These are phyloP conservation scores for Capronia americana DNA, from an alignment of 2,329 filamentous ascomycete genomes.

Conservation along the genomic window DNA sequence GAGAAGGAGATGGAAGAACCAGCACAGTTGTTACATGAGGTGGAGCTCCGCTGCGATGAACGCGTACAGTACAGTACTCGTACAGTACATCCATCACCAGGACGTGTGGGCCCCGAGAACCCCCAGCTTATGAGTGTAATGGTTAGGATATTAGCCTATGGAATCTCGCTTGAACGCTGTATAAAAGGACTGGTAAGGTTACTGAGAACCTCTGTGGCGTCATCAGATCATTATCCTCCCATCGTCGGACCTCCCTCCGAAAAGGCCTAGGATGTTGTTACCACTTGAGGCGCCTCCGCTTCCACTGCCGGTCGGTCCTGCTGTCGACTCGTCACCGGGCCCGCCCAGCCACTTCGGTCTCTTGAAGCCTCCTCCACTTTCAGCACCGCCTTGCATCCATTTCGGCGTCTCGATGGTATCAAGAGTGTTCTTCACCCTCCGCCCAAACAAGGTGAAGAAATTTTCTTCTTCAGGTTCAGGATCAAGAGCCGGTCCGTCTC, in stretches of 20 bases:
- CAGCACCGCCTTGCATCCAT: slow-evolving; percentile 65
- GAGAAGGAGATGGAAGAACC: too few relatives aligned
- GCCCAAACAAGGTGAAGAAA: slow-evolving; percentile 82
- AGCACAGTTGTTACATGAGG: too few relatives aligned
- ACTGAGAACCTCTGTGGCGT: neutral
- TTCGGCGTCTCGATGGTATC: slow-evolving; percentile 80
- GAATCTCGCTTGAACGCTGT: slow-evolving; percentile 7
- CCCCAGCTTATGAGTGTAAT: neutral
- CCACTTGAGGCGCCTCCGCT: slow-evolving; percentile 8
- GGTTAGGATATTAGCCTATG: neutral
- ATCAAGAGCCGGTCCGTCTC: slow-evolving; percentile 50
- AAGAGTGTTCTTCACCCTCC: slow-evolving; percentile 89
- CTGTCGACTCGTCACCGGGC: slow-evolving; percentile 7
- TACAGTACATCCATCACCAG: too few relatives aligned
- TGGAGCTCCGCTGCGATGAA: too few relatives aligned
- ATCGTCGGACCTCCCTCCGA: slow-evolving; percentile 25
- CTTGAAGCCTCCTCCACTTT: slow-evolving; percentile 71
- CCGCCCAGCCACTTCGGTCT: slow-evolving; percentile 82
- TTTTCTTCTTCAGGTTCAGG: slow-evolving; percentile 75
- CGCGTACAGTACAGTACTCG: too few relatives aligned
- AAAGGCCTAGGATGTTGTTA: slow-evolving; percentile 30
- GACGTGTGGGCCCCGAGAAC: too few relatives aligned
- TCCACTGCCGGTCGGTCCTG: slow-evolving; percentile 2
- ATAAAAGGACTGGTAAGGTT: neutral
- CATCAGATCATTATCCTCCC: slow-evolving; percentile 32